A percentile compares a stretch with the other conserved stretches of the same genome.
Conservation (phyloP, 768 basidiomycete species). For the Rhodotorula toruloides region DNA sequence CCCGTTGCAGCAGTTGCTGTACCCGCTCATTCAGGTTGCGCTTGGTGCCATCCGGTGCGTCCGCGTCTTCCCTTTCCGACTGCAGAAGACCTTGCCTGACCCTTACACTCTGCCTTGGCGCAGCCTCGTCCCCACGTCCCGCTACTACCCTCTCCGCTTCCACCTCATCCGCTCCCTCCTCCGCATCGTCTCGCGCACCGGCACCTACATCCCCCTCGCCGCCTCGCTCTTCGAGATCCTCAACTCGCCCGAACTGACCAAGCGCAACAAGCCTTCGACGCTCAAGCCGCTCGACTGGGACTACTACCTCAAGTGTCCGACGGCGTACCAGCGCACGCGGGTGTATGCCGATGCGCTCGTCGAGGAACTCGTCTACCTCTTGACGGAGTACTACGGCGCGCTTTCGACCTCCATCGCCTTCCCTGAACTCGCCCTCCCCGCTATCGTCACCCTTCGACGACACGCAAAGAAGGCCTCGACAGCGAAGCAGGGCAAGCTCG, state of each 20-base stretch:
- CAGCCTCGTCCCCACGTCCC: slow-evolving; percentile 68
- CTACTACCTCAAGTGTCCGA: slow-evolving; percentile 75
- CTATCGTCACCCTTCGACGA: slow-evolving; percentile 66
- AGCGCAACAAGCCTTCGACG: slow-evolving; percentile 75
- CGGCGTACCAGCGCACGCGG: slow-evolving; percentile 79
- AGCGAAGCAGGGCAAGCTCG: slow-evolving; percentile 48
- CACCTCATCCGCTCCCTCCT: slow-evolving; percentile 84
- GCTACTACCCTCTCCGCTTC: slow-evolving; percentile 91
- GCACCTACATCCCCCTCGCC: slow-evolving; percentile 78
- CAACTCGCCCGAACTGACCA: slow-evolving; percentile 62
- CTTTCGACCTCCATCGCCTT: slow-evolving; percentile 81
- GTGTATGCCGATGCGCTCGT: slow-evolving; percentile 74
- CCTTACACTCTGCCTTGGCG: background rate
- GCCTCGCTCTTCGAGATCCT: slow-evolving; percentile 83
- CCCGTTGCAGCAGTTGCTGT: slow-evolving; percentile 79
- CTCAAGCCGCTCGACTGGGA: slow-evolving; percentile 85
- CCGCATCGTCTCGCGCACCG: slow-evolving; percentile 74
- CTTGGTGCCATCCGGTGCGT: slow-evolving; percentile 85
- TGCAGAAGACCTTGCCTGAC: background rate
- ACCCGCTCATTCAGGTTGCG: slow-evolving; percentile 90
- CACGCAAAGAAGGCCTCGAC: slow-evolving; percentile 66
- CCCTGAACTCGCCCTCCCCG: slow-evolving; percentile 82
- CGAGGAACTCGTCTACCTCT: slow-evolving; percentile 72
- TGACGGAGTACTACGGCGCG: slow-evolving; percentile 76
- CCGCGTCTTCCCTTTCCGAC: background rate